Evolutionary conservation across 2,329 filamentous ascomycete species (phyloP).

Genomic region (Epicoccum nigrum): DNA sequence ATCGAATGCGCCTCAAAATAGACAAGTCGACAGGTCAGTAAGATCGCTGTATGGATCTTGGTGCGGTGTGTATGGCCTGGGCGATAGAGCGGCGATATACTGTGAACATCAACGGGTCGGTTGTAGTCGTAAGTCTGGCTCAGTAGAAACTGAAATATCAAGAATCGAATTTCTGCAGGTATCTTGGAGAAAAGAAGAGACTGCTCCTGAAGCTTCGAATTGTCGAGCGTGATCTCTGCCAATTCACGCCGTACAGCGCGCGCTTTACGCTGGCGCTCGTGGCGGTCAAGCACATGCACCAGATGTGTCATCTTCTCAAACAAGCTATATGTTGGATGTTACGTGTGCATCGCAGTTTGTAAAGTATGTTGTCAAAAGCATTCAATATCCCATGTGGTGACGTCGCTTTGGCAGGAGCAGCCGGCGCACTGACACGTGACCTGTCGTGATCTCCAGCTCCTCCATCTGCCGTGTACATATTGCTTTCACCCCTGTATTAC

Average conservation of each 20-base stretch:
- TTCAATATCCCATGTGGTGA: not conserved
- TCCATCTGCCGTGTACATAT: not conserved
- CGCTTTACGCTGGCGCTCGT: constrained; percentile 19
- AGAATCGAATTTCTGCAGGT: constrained; percentile 33
- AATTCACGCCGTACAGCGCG: constrained; percentile 27
- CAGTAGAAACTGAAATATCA: constrained; percentile 23
- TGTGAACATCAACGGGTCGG: constrained; percentile 13
- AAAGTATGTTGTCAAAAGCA: too few species aligned
- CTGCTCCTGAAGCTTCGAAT: constrained; percentile 27
- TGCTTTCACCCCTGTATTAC: too few species aligned
- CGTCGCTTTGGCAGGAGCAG: constrained; percentile 3
- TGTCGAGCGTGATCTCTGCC: constrained; percentile 23
- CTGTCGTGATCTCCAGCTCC: not conserved
- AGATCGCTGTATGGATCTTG: constrained; percentile 36
- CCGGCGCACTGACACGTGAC: constrained; percentile 5
- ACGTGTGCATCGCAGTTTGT: too few species aligned
- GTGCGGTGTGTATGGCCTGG: constrained; percentile 40
- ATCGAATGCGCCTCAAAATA: constrained; percentile 49
- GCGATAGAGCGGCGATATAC: constrained; percentile 22
- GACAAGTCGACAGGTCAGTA: constrained; percentile 48
- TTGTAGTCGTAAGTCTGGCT: constrained; percentile 19
- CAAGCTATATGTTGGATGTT: too few species aligned
- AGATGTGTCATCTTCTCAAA: constrained; percentile 18
- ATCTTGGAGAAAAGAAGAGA: constrained; percentile 30
- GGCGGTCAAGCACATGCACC: constrained; percentile 6